A percentile compares a stretch with the other conserved stretches of the same genome.
phyloP scores from a whole-genome alignment of 495 filamentous ascomycete genomes.

The Cercophora scortea region DNA sequence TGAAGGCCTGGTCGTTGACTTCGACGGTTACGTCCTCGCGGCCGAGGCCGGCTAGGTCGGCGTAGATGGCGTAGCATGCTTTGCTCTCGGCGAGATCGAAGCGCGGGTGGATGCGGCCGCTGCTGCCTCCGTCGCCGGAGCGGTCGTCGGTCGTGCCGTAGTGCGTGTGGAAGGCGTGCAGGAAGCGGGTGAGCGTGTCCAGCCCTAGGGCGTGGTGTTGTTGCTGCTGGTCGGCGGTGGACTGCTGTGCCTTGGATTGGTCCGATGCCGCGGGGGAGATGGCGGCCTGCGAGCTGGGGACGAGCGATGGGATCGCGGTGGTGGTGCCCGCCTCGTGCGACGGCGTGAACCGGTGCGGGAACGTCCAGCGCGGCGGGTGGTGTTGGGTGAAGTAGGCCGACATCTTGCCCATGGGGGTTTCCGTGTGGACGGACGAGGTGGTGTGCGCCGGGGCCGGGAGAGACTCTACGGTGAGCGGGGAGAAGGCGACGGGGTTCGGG shows the following conservation, averaged over 20 bases:
- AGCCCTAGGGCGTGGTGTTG: not conserved
- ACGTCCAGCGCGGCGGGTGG: not conserved
- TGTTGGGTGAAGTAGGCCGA: not conserved
- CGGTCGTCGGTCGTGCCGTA: not conserved
- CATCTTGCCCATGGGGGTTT: not conserved
- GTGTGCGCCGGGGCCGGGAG: not conserved
- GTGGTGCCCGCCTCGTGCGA: not conserved
- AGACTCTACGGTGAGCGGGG: not conserved
- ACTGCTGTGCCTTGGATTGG: not conserved
- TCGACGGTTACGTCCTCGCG: constrained; percentile 1
- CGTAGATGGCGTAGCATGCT: constrained; percentile 8
- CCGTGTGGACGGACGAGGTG: not conserved
- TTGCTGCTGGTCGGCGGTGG: not conserved
- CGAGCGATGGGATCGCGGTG: not conserved
- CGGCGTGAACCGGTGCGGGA: not conserved
- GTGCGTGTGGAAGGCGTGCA: constrained; percentile 9
- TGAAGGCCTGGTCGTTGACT: constrained; percentile 4
- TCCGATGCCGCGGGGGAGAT: not conserved
- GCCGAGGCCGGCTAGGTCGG: constrained; percentile 4
- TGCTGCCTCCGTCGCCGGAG: not conserved
- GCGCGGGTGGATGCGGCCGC: not conserved
- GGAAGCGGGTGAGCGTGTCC: constrained; percentile 3
- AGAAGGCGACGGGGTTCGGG: not conserved
- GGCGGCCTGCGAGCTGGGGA: not conserved
- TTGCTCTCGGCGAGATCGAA: constrained; percentile 8